A percentile compares a stretch with the other conserved stretches of the same genome.
phyloP scores from a whole-genome alignment of 805 yeast species.

The Ogataea parapolymorpha region DNA sequence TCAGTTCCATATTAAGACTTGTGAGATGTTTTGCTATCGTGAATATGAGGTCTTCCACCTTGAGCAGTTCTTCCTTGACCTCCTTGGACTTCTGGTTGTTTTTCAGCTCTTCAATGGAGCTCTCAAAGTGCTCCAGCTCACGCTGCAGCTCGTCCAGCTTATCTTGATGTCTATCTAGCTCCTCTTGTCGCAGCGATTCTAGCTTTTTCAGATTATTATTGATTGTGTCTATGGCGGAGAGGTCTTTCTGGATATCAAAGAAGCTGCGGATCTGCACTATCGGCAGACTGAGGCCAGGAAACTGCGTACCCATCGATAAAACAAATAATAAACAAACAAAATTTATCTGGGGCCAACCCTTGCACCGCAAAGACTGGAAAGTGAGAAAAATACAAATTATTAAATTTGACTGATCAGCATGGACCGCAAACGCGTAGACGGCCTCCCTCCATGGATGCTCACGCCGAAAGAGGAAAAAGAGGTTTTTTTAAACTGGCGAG shows the following conservation, averaged over 20 bases:
- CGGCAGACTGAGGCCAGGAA: constrained; percentile 21
- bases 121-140: constrained; percentile 17
- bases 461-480: constrained; percentile 75
- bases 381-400: neutral
- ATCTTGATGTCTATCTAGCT: constrained; percentile 13
- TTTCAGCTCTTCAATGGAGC: constrained; percentile 25
- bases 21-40: constrained; percentile 50
- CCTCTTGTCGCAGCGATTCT: constrained; percentile 13
- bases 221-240: constrained; percentile 18
- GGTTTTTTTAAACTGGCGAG: constrained; percentile 68
- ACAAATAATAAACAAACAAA: constrained; percentile 7
- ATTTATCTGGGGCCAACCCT: neutral
- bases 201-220: constrained; percentile 17
- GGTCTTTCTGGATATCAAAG: constrained; percentile 19
- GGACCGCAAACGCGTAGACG: constrained; percentile 31
- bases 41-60: constrained; percentile 44
- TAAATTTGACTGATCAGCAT: constrained; percentile 6
- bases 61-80: constrained; percentile 31
- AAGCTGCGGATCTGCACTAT: constrained; percentile 19
- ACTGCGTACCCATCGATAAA: constrained; percentile 15
- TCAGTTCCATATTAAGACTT: constrained; percentile 44
- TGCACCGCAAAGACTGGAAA: constrained; percentile 3
- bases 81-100: constrained; percentile 30
- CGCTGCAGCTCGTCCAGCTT: constrained; percentile 16
- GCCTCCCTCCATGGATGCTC: constrained; percentile 70